phyloP scores from a whole-genome alignment of 495 filamentous ascomycete genomes.

The Penicillium antarcticum region DNA sequence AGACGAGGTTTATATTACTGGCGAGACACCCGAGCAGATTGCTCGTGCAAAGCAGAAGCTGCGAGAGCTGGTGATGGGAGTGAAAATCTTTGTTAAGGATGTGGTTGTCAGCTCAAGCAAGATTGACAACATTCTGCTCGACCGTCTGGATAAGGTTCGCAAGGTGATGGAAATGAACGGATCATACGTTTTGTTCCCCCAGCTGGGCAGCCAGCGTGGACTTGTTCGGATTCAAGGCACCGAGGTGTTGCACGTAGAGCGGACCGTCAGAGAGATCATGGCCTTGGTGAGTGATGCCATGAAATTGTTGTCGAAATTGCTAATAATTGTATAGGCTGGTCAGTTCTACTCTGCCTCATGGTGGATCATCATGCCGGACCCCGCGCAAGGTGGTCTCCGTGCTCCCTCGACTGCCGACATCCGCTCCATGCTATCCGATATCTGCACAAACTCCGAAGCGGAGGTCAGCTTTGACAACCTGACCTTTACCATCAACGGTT shows the following conservation, averaged over 20 bases:
- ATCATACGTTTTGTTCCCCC: constrained; percentile 86
- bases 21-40: constrained; percentile 75
- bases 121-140: constrained; percentile 88
- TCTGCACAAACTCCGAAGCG: constrained; percentile 92
- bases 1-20: constrained; percentile 91
- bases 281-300: constrained; percentile 58
- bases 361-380: constrained; percentile 82
- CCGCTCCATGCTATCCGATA: constrained; percentile 86
- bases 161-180: constrained; percentile 98
- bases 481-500: constrained; percentile 89
- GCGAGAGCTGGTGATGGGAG: constrained; percentile 72
- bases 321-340: constrained; percentile 62
- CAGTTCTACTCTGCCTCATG: constrained; percentile 98
- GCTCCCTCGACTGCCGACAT: constrained; percentile 74
- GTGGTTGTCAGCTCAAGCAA: constrained; percentile 81
- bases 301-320: not conserved
- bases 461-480: constrained; percentile 93
- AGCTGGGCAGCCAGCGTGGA: constrained; percentile 74
- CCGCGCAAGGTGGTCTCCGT: constrained; percentile 53
- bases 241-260: constrained; percentile 89
- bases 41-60: constrained; percentile 83
- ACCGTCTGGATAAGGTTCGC: constrained; percentile 89
- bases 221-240: constrained; percentile 85
- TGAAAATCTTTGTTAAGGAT: constrained; percentile 88
- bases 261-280: constrained; percentile 93